Percentiles rank a stretch among this genome's conserved stretches.
Conservation (phyloP, 2,329 filamentous ascomycete species). For the Coniochaeta sp. region DNA sequence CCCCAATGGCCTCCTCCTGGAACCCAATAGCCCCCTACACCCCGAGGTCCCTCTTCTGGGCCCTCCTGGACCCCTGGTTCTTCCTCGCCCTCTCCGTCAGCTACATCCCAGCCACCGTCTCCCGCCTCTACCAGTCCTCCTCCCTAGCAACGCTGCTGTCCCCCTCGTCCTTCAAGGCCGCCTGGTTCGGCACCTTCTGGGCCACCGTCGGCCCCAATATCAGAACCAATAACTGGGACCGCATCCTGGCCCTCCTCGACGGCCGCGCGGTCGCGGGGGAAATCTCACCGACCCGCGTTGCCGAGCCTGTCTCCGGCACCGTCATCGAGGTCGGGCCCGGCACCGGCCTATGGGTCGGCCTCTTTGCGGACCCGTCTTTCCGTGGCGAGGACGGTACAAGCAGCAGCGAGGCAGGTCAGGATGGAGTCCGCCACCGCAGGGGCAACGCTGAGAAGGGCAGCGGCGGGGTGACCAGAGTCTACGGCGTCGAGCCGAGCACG, state of each 20-base stretch:
- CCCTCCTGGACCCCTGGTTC: slow-evolving; percentile 39
- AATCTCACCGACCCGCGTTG: slow-evolving; percentile 19
- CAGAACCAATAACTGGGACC: slow-evolving; percentile 29
- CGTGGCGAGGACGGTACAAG: background rate
- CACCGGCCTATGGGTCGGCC: slow-evolving; percentile 50
- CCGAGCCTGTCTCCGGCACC: slow-evolving; percentile 34
- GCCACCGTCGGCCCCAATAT: slow-evolving; percentile 41
- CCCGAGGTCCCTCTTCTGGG: slow-evolving; percentile 12
- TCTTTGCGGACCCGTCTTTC: slow-evolving; percentile 27
- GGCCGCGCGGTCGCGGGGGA: slow-evolving; percentile 34
- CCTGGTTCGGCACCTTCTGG: slow-evolving; percentile 60
- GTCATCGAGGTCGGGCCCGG: slow-evolving; percentile 59
- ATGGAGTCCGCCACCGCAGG: slow-evolving; percentile 7
- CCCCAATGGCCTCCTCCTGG: background rate
- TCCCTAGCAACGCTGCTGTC: slow-evolving; percentile 30
- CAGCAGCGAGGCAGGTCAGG: no score
- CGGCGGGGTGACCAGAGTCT: slow-evolving; percentile 41
- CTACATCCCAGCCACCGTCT: slow-evolving; percentile 45
- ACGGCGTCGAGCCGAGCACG: slow-evolving; percentile 58
- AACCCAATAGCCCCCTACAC: background rate
- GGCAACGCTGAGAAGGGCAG: slow-evolving; percentile 22
- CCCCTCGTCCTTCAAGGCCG: slow-evolving; percentile 31
- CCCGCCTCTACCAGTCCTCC: slow-evolving; percentile 27
- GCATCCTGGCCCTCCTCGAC: slow-evolving; percentile 47
- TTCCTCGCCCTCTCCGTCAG: slow-evolving; percentile 42